phyloP scores from a whole-genome alignment of 2,329 filamentous ascomycete genomes.

The Nannizzia gypsea region DNA sequence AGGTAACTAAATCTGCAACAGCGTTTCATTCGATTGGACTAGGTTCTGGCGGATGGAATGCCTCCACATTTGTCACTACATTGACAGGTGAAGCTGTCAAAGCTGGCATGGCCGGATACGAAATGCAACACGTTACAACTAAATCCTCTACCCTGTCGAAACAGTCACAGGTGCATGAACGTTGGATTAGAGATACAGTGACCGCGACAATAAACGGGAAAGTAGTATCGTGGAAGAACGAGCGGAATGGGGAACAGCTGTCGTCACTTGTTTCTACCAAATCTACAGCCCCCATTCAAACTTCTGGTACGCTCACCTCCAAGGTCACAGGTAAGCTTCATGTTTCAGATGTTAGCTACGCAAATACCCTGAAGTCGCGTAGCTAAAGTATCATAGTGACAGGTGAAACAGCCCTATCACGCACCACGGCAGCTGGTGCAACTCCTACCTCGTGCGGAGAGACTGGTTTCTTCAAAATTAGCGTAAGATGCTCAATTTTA shows the following conservation, averaged over 20 bases:
- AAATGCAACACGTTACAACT: not conserved
- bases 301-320: not conserved
- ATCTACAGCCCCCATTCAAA: not conserved
- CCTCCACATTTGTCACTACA: not conserved
- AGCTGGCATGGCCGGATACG: not conserved
- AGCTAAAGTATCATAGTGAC: not conserved
- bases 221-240: conserved; percentile 9
- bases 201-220: conserved; percentile 6
- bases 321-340: not conserved
- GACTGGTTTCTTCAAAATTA: conserved; percentile 14
- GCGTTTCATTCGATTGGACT: not conserved
- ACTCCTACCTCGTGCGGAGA: conserved; percentile 12
- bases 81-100: not conserved
- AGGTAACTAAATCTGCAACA: not conserved
- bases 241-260: not conserved
- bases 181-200: conserved; percentile 7
- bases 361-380: not conserved
- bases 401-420: not conserved
- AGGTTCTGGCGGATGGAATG: not conserved
- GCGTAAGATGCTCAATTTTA: conserved; percentile 5
- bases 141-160: not conserved
- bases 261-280: not conserved
- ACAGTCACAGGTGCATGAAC: not conserved
- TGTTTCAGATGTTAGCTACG: not conserved
- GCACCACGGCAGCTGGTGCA: not conserved